These are phyloP conservation scores for Graphilbum sp. DNA, from an alignment of 2,329 filamentous ascomycete species.

Conservation along the genomic window DNA sequence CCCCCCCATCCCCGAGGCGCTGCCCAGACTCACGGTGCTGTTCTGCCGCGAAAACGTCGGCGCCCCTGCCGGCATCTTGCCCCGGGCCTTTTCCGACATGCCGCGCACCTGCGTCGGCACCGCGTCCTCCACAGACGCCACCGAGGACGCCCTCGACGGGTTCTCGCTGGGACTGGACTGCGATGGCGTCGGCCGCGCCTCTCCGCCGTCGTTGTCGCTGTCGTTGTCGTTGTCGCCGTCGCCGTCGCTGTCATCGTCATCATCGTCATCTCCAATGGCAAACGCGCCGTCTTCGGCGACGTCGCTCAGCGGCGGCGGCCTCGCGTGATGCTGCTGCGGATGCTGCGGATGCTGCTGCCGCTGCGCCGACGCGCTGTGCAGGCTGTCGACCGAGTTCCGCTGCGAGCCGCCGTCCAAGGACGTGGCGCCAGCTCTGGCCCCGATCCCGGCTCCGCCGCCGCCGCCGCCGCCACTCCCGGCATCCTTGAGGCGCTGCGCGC, in stretches of 20 bases:
- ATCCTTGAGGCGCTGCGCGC: conserved; percentile 55
- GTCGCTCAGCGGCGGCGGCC: conserved; percentile 46
- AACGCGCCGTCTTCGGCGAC: conserved; percentile 70
- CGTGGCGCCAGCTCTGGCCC: too few relatives aligned
- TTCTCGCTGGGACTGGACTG: conserved; percentile 44
- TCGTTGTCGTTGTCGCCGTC: conserved; percentile 78
- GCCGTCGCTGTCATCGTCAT: conserved; percentile 77
- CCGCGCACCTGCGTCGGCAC: conserved; percentile 70
- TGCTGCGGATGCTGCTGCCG: conserved; percentile 20
- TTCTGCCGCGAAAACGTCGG: conserved; percentile 81
- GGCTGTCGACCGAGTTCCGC: conserved; percentile 50
- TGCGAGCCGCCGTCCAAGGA: conserved; percentile 26
- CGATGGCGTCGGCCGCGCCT: conserved; percentile 43
- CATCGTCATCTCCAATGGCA: conserved; percentile 76
- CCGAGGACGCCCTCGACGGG: conserved; percentile 49
- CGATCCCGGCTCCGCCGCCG: conserved; percentile 29
- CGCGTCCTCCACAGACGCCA: conserved; percentile 57
- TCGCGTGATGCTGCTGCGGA: conserved; percentile 16
- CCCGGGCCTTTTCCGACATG: conserved; percentile 94
- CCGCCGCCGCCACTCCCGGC: conserved; percentile 33
- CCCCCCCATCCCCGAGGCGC: conserved; percentile 27
- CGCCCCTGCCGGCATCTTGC: conserved; percentile 79
- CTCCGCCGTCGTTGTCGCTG: conserved; percentile 72
- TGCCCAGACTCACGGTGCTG: conserved; percentile 65
- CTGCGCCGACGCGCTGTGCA: conserved; percentile 42